Conservation (phyloP, 2,329 filamentous ascomycete genomes). For the Clonostachys sp. region DNA sequence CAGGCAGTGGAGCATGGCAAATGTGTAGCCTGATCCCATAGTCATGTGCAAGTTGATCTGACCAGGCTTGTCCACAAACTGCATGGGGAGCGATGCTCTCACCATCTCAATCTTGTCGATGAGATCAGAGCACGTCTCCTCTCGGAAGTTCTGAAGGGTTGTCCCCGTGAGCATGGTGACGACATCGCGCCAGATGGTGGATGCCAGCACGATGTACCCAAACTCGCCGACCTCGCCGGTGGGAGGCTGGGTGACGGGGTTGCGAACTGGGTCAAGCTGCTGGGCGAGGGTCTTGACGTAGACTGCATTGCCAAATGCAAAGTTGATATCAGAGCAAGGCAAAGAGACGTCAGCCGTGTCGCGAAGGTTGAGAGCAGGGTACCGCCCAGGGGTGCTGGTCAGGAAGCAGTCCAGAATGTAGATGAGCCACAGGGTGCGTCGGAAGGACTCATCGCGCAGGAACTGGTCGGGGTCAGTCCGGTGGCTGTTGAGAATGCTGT, state of each 20-base stretch:
- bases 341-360: slow-evolving; percentile 52
- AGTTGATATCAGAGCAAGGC: slow-evolving; percentile 58
- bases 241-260: slow-evolving; percentile 26
- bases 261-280: slow-evolving; percentile 22
- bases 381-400: slow-evolving; percentile 56
- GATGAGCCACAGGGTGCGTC: slow-evolving; percentile 57
- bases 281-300: slow-evolving; percentile 50
- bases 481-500: slow-evolving; percentile 52
- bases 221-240: slow-evolving; percentile 56
- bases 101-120: slow-evolving; percentile 51
- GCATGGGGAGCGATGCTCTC: slow-evolving; percentile 49
- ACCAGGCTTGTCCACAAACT: slow-evolving; percentile 56
- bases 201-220: slow-evolving; percentile 56
- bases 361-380: slow-evolving; percentile 47
- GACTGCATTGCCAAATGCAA: slow-evolving; percentile 56
- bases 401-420: slow-evolving; percentile 60
- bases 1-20: slow-evolving; percentile 58
- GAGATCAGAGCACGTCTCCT: slow-evolving; percentile 45
- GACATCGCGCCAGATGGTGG: slow-evolving; percentile 57
- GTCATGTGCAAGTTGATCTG: slow-evolving; percentile 60
- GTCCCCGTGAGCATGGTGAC: slow-evolving; percentile 56
- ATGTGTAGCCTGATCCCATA: slow-evolving; percentile 59
- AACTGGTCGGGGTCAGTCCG: slow-evolving; percentile 47
- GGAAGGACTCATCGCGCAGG: slow-evolving; percentile 56
- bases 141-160: slow-evolving; percentile 45